Evolutionary conservation across 1,139 yeast genomes (phyloP).

Genomic region (Blastobotrys indianensis): DNA sequence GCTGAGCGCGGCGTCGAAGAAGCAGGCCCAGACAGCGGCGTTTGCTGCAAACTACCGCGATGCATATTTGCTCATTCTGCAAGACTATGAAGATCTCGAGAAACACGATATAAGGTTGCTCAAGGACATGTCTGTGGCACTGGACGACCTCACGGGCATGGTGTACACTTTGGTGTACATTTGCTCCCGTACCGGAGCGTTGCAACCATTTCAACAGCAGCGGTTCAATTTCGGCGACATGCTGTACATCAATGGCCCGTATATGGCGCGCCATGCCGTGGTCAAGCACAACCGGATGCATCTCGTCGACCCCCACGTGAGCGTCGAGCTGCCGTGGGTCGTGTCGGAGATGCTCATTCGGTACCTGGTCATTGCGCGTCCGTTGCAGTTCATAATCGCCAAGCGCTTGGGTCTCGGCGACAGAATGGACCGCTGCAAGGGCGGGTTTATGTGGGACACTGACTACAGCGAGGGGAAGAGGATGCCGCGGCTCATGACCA

Average conservation of each 20-base stretch:
- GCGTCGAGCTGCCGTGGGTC: not conserved
- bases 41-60: too few species aligned
- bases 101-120: too few species aligned
- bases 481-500: too few species aligned
- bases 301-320: not conserved
- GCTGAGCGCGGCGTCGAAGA: too few species aligned
- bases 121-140: not conserved
- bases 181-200: not conserved
- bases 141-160: constrained; percentile 1
- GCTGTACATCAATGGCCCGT: not conserved
- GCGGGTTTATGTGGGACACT: not conserved
- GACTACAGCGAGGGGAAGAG: not conserved
- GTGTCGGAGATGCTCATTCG: constrained; percentile 2
- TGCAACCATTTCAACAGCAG: too few species aligned
- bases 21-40: too few species aligned
- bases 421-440: not conserved
- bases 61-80: too few species aligned
- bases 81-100: too few species aligned
- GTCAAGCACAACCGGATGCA: not conserved
- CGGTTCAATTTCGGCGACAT: not conserved
- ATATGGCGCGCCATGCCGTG: not conserved
- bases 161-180: constrained; percentile 1
- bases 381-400: not conserved
- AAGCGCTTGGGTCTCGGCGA: not conserved
- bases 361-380: not conserved